Evolutionary conservation across 371 early-diverging fungal species (phyloP).

Genomic region (Chytridium lagenaria): DNA sequence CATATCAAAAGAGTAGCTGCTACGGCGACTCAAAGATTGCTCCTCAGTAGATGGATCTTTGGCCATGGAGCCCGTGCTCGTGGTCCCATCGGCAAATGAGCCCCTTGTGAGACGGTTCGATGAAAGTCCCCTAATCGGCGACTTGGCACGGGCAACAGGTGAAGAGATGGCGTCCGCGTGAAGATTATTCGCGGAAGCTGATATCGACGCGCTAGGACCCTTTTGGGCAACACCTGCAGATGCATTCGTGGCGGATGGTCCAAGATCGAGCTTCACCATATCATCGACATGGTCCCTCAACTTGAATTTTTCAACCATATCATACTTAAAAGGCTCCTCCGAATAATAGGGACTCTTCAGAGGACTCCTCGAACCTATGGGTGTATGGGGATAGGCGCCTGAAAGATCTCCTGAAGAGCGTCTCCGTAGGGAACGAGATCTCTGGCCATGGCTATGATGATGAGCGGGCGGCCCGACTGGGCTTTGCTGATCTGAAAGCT

Average conservation of each 20-base stretch:
- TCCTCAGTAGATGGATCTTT: neutral
- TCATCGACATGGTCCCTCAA: slow-evolving; percentile 43
- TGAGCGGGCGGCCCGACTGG: slow-evolving; percentile 1
- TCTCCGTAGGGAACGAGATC: slow-evolving; percentile 26
- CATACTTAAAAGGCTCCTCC: slow-evolving; percentile 38
- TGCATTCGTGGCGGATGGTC: slow-evolving; percentile 20
- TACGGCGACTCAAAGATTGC: neutral
- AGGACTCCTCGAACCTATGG: slow-evolving; percentile 35
- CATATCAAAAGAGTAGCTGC: slow-evolving; percentile 38
- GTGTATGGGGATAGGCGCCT: slow-evolving; percentile 1
- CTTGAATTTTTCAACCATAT: slow-evolving; percentile 31
- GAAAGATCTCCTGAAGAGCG: slow-evolving; percentile 19
- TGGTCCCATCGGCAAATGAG: slow-evolving; percentile 13
- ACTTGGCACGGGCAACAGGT: slow-evolving; percentile 18
- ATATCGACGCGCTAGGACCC: neutral
- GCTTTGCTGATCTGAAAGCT: slow-evolving; percentile 30
- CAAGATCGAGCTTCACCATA: slow-evolving; percentile 36
- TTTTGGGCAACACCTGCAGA: neutral
- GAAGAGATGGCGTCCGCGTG: neutral
- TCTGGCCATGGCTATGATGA: neutral
- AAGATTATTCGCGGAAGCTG: neutral
- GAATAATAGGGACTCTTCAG: slow-evolving; percentile 50
- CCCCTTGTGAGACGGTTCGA: slow-evolving; percentile 14
- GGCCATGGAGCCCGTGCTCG: slow-evolving; percentile 7
- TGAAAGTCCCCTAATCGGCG: slow-evolving; percentile 16